A percentile compares a stretch with the other conserved stretches of the same genome.
These are phyloP conservation scores for Aegilops umbellulata DNA, from an alignment of 176 grass and related monocot species.

Conservation along the genomic window DNA sequence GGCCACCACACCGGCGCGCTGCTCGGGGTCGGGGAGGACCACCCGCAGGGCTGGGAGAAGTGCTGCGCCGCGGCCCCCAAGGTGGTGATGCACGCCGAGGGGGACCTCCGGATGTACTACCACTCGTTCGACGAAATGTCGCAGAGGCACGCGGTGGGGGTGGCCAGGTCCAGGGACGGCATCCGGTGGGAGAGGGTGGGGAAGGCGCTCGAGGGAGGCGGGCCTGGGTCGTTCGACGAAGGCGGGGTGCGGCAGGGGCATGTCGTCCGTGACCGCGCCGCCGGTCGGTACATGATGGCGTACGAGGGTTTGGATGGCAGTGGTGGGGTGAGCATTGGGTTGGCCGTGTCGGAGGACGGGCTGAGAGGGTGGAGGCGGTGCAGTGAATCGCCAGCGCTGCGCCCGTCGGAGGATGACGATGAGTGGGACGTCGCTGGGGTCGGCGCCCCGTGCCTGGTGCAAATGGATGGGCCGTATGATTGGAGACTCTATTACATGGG, in stretches of 20 bases:
- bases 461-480: slow-evolving; percentile 57
- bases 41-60: slow-evolving; percentile 47
- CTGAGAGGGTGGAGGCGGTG: slow-evolving; percentile 74
- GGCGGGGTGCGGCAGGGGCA: slow-evolving; percentile 62
- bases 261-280: slow-evolving; percentile 58
- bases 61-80: slow-evolving; percentile 55
- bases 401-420: slow-evolving; percentile 38
- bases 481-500: slow-evolving; percentile 87
- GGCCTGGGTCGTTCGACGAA: slow-evolving; percentile 59
- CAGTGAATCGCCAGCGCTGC: slow-evolving; percentile 43
- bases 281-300: slow-evolving; percentile 60
- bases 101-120: slow-evolving; percentile 94
- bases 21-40: slow-evolving; percentile 33
- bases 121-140: slow-evolving; percentile 70
- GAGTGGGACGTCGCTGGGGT: slow-evolving; percentile 67
- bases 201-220: slow-evolving; percentile 55
- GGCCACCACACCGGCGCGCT: slow-evolving; percentile 79
- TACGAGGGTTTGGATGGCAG: slow-evolving; percentile 61
- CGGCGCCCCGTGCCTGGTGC: slow-evolving; percentile 66
- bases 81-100: slow-evolving; percentile 64
- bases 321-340: slow-evolving; percentile 54
- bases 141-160: slow-evolving; percentile 39
- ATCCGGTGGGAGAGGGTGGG: slow-evolving; percentile 65
- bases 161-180: slow-evolving; percentile 80
- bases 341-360: slow-evolving; percentile 62